Evolutionary conservation across 257 asterid species (phyloP).

Genomic region (Solanum habrochaites): DNA sequence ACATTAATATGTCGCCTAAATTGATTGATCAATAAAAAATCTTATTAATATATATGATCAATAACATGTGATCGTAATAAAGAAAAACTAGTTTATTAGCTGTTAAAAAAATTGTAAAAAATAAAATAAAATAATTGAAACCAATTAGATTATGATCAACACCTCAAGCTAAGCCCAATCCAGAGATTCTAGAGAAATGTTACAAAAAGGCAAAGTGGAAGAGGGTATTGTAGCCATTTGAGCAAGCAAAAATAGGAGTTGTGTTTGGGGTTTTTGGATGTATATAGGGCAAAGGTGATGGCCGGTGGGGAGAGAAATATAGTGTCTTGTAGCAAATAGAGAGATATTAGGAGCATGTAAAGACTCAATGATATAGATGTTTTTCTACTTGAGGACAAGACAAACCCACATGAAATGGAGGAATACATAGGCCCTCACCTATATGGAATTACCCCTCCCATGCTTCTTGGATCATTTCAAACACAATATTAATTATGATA

Average conservation of each 20-base stretch:
- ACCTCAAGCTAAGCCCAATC: not conserved
- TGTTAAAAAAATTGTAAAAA: not conserved
- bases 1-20: not conserved
- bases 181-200: not conserved
- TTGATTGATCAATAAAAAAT: not conserved
- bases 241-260: not conserved
- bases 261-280: not conserved
- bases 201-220: not conserved
- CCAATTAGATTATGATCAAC: not conserved
- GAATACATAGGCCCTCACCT: conserved; percentile 14
- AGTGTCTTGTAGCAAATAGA: conserved; percentile 30
- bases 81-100: not conserved
- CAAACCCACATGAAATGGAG: conserved; percentile 42
- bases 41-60: not conserved
- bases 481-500: not conserved
- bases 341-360: conserved; percentile 22
- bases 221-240: conserved; percentile 27
- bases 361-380: conserved; percentile 32
- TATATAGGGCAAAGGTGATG: not conserved
- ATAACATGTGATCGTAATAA: not conserved
- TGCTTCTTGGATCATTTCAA: not conserved
- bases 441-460: not conserved
- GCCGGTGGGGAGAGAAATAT: not conserved
- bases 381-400: conserved; percentile 52
- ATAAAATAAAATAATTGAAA: not conserved